Evolutionary conservation across 2,329 filamentous ascomycete genomes (phyloP).

Genomic region (Penicillium sp.): DNA sequence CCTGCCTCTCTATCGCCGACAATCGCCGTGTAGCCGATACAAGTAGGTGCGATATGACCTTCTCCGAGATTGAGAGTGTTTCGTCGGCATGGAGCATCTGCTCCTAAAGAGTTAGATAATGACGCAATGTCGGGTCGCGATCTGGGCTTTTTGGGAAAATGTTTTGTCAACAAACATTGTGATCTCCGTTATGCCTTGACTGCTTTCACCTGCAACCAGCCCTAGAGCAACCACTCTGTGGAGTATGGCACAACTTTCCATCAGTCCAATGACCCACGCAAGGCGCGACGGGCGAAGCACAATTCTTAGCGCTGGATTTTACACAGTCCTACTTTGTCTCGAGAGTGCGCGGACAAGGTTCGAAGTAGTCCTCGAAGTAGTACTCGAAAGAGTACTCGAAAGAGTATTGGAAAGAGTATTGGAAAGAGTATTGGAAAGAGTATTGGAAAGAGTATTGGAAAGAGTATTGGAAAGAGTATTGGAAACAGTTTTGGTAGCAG

Average conservation of each 20-base stretch:
- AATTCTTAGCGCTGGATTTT: constrained; percentile 21
- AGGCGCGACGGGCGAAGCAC: background rate
- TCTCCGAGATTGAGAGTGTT: background rate
- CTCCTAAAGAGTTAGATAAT: background rate
- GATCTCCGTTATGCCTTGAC: too few relatives aligned
- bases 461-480: too few relatives aligned
- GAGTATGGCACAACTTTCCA: background rate
- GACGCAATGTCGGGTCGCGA: background rate
- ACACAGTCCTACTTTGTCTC: constrained; percentile 28
- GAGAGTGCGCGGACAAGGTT: constrained; percentile 11
- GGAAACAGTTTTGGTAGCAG: too few relatives aligned
- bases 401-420: too few relatives aligned
- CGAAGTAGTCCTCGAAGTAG: too few relatives aligned
- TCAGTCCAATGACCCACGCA: constrained; percentile 3
- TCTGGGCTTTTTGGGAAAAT: too few relatives aligned
- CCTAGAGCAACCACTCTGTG: too few relatives aligned
- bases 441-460: too few relatives aligned
- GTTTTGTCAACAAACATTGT: too few relatives aligned
- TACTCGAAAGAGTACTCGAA: too few relatives aligned
- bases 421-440: too few relatives aligned
- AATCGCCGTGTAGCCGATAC: constrained; percentile 3
- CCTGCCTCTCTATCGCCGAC: constrained; percentile 5
- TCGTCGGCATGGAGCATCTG: background rate
- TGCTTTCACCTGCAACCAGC: too few relatives aligned
- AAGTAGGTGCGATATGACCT: background rate